These are phyloP conservation scores for Plectosphaerella sp. DNA, from an alignment of 2,329 filamentous ascomycete genomes.

Conservation along the genomic window DNA sequence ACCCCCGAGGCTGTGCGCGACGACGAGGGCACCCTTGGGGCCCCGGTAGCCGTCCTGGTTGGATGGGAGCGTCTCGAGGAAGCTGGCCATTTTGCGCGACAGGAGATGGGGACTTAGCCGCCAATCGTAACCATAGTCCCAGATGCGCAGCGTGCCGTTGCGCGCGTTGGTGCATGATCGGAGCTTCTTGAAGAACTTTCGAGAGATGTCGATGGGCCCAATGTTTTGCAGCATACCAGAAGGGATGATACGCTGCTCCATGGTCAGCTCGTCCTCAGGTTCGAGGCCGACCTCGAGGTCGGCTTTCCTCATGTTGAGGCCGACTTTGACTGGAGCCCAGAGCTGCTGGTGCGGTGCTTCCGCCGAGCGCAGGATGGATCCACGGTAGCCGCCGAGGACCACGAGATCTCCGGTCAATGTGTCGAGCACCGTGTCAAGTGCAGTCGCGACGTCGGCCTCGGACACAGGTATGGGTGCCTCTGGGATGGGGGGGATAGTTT, in stretches of 20 bases:
- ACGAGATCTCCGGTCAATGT: constrained; percentile 79
- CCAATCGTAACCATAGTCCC: constrained; percentile 96
- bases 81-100: constrained; percentile 66
- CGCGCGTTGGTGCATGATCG: constrained; percentile 69
- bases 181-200: constrained; percentile 73
- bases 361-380: constrained; percentile 81
- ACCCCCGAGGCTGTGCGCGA: constrained; percentile 84
- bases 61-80: constrained; percentile 68
- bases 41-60: constrained; percentile 64
- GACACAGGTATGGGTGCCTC: constrained; percentile 15
- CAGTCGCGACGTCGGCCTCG: constrained; percentile 14
- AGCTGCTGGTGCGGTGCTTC: constrained; percentile 79
- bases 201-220: constrained; percentile 85
- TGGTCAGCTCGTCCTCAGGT: constrained; percentile 75
- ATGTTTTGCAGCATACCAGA: constrained; percentile 89
- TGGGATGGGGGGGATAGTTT: constrained; percentile 10
- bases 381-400: constrained; percentile 84
- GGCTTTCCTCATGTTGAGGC: constrained; percentile 84
- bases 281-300: constrained; percentile 84
- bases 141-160: constrained; percentile 68
- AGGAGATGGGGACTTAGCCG: constrained; percentile 76
- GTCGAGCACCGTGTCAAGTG: constrained; percentile 55
- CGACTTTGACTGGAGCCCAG: constrained; percentile 92
- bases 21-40: constrained; percentile 68
- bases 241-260: constrained; percentile 78